These are phyloP conservation scores for Plantago major DNA, from an alignment of 257 asterid species.

Conservation along the genomic window DNA sequence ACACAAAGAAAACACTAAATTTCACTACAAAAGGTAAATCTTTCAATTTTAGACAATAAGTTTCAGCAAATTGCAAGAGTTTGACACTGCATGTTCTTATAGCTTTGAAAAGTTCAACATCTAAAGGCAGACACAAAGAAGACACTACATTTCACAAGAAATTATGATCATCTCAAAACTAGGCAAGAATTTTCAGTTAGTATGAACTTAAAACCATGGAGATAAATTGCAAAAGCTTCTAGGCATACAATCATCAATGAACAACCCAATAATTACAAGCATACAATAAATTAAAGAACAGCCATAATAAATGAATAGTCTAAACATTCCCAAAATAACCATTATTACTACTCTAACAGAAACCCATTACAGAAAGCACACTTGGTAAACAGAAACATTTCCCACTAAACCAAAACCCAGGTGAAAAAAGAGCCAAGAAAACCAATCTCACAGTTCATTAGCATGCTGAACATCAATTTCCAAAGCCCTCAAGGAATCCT, in stretches of 20 bases:
- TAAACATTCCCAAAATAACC: not conserved
- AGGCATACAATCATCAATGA: slow-evolving; percentile 9
- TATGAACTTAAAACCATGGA: not conserved
- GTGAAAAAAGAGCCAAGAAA: slow-evolving; percentile 5
- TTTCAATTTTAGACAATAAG: not conserved
- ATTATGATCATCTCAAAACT: not conserved
- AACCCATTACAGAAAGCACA: not conserved
- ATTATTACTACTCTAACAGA: not conserved
- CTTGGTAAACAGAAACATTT: not conserved
- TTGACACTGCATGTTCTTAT: slow-evolving; percentile 4
- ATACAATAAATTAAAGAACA: slow-evolving; percentile 16
- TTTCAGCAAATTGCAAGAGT: not conserved
- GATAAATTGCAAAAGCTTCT: slow-evolving; percentile 1
- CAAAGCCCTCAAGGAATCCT: slow-evolving; percentile 60
- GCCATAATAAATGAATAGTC: too few species aligned
- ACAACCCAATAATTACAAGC: slow-evolving; percentile 20
- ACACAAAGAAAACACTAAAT: too few species aligned
- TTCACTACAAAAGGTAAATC: too few species aligned
- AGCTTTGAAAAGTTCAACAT: slow-evolving; percentile 5
- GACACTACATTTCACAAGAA: not conserved
- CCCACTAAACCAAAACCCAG: not conserved
- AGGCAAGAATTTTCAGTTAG: slow-evolving; percentile 1
- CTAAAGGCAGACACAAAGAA: not conserved
- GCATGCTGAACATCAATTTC: slow-evolving; percentile 86
- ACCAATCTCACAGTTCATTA: slow-evolving; percentile 60